Conservation (phyloP, 495 filamentous ascomycete genomes). For the Penicillium pulvis region DNA sequence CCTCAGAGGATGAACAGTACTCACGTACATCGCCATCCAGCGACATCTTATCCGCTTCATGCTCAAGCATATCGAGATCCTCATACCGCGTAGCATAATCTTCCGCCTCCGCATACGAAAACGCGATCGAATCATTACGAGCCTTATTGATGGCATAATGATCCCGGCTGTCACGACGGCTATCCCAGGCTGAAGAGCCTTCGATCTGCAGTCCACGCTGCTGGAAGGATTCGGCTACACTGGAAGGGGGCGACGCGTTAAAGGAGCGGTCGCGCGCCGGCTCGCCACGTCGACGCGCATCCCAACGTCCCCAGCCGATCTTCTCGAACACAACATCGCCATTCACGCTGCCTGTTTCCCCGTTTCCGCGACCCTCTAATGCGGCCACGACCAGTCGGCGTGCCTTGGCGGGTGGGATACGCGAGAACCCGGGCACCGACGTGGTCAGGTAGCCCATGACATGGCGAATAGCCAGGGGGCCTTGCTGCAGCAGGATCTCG, state of each 20-base stretch:
- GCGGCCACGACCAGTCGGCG: conserved; percentile 84
- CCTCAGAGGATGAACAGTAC: conserved; percentile 73
- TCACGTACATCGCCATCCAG: conserved; percentile 70
- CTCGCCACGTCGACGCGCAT: conserved; percentile 74
- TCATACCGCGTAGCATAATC: conserved; percentile 46
- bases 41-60: conserved; percentile 97
- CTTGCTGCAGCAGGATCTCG: conserved; percentile 84
- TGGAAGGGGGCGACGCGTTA: conserved; percentile 48
- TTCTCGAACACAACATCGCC: conserved; percentile 92
- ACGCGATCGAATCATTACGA: conserved; percentile 65
- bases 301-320: conserved; percentile 96
- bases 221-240: conserved; percentile 52
- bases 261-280: conserved; percentile 49
- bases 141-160: conserved; percentile 62
- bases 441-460: conserved; percentile 92
- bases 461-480: conserved; percentile 90
- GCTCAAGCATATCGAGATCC: conserved; percentile 70
- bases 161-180: conserved; percentile 38
- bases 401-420: conserved; percentile 89
- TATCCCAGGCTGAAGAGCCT: conserved; percentile 45
- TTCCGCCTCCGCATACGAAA: conserved; percentile 58
- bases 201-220: conserved; percentile 68
- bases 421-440: conserved; percentile 88
- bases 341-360: conserved; percentile 62
- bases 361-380: conserved; percentile 71